Base-by-base conservation (phyloP, 2,329 filamentous ascomycete species). In the Pseudogymnoascus sp. region DNA sequence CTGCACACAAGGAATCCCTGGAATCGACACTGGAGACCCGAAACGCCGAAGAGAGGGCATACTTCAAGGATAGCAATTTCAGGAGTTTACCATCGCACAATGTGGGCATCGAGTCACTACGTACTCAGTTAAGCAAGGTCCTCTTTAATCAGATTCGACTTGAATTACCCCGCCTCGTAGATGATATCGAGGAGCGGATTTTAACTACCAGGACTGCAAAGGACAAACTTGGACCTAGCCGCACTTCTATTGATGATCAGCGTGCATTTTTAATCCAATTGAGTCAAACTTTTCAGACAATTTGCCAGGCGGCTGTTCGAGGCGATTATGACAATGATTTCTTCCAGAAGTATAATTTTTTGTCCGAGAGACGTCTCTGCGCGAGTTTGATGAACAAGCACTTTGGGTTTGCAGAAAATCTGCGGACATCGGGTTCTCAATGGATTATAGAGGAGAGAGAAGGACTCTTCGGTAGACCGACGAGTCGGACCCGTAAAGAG, bases 71-170 rank as follows among this genome's bases (percentile, higher is more conserved):
- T 0, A 69, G 68, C 1, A 70, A 68, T 16, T 74, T 72, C 63
- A 73, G 69, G 1, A 16, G 10, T 0, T 33, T 73, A 3, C 64
- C 69, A 0, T 38, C 62, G 7, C 62, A 71, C 6, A 62, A 35
- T 21, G 52, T 70, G 2, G 72, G 71, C 6, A 77, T 86, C 14
- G 69, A 74, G 1, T 66, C 75, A 0, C 72, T 88, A 11, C 75
- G 78, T 26, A 65, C 67, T 0, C 77, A 80, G 1, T 74, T 88
- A 0, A 84, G 65, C 58, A 63, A 64, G 19, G 41, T 65, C 14
- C 60, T 68, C 8, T 66, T 66, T 10, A 41, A 62, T 7, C 66
- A 68, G 10, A 63, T 68, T 31, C 45, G 61, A 23, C 35, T 43
- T 16, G 66, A 66, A 21, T 63, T 68, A 6, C 65, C 65, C 37